These are phyloP conservation scores for Catharanthus roseus DNA, from an alignment of 257 asterid species.

Conservation along the genomic window DNA sequence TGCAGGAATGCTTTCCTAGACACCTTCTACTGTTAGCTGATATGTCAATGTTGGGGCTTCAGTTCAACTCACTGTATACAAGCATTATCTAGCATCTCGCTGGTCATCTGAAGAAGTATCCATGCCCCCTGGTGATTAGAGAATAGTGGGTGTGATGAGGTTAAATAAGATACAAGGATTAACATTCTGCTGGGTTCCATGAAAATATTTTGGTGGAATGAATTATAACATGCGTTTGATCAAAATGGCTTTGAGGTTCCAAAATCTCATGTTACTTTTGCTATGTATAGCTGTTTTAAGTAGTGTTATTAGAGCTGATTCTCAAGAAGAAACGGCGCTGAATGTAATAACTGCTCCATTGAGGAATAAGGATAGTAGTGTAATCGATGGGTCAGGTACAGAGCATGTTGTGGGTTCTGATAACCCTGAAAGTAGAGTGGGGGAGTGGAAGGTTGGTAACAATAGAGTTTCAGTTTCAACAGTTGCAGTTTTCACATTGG, in stretches of 20 bases:
- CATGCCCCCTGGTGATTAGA: not conserved
- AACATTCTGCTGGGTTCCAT: conserved; percentile 13
- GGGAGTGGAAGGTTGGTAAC: conserved; percentile 41
- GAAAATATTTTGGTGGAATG: not conserved
- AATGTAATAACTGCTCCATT: conserved; percentile 64
- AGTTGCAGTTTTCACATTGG: conserved; percentile 79
- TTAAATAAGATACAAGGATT: not conserved
- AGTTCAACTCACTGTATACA: not conserved
- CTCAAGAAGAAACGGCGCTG: conserved; percentile 33
- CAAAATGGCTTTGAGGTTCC: conserved; percentile 40
- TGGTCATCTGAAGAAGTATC: conserved; percentile 2
- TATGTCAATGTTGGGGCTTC: conserved; percentile 3
- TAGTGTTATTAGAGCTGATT: conserved; percentile 31
- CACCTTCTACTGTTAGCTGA: not conserved
- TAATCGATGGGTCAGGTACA: conserved; percentile 86
- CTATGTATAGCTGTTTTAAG: conserved; percentile 36
- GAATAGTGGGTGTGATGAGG: not conserved
- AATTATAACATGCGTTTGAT: conserved; percentile 7
- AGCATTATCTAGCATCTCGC: not conserved
- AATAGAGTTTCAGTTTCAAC: conserved; percentile 76
- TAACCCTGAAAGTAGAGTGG: conserved; percentile 27
- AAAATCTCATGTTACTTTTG: conserved; percentile 30
- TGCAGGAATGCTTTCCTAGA: conserved; percentile 5
- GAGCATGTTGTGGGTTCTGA: conserved; percentile 49
- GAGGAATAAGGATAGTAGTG: conserved; percentile 49